Base-by-base conservation (phyloP, 257 asterid genomes). In the Thymus quinquecostatus region DNA sequence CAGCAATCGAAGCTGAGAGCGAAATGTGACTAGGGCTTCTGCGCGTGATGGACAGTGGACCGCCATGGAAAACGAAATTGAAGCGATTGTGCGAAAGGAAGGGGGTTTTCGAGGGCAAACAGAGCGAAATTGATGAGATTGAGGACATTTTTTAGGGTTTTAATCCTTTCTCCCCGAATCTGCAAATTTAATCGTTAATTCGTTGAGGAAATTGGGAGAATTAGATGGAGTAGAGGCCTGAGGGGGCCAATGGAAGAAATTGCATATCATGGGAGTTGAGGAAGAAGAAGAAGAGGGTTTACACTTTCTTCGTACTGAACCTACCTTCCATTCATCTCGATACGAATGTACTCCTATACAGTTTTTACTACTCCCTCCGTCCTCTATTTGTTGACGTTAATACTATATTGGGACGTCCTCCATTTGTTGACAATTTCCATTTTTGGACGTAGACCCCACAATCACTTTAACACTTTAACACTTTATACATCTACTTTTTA, bases 1-100 rank as follows among this genome's bases (percentile, higher is more conserved):
- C 78, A 40, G 88, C 78, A 60, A 82, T 51, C 32, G 98, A 84
- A 79, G 91, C 81, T 63, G 87, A 73, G 0, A 85, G 58, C 4
- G 79, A 51, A 28, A 81, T 66, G 50, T 55, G 69, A 8, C 59
- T 81, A 75, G 77, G 77, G 66, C 64, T 83, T 79, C 73, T 75
- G 51, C 81, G 86, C 60, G 80, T 75, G 40, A 76, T 21, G 14
- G 21, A 21, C 29, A 84, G 73, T 60, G 87, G 87, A 71, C 75
- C 63, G 10, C 75, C 78, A 40, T 82, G 43, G 69, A 81, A 76
- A 48, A 64, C 27, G 63, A 73, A 85, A 68, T 80, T 75, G 71
- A 74, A 80, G 51, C 74, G 82, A 40, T 36, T 87, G 71, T 70
- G 83, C 10, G 60, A 65, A 27, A 70, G n/a, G 56, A 83, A 65